Evolutionary conservation across 139 green algal genomes (phyloP).

Genomic region (Asterochloris erici): DNA sequence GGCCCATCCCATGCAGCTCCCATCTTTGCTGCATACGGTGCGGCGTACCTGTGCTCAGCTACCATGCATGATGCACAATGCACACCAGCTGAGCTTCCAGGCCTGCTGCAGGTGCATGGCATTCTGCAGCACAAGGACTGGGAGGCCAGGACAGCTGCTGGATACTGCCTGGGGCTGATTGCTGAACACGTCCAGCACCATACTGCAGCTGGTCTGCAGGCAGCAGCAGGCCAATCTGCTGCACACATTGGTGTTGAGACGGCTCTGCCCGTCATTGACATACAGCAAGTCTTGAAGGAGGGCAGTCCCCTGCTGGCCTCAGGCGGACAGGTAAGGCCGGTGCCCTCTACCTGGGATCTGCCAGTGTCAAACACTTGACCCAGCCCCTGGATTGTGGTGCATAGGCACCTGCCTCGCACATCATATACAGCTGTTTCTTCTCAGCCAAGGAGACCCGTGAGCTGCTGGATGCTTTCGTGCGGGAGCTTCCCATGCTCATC

Average conservation of each 20-base stretch:
- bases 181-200: slow-evolving; percentile 51
- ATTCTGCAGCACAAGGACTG: slow-evolving; percentile 69
- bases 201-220: neutral
- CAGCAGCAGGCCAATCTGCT: neutral
- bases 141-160: slow-evolving; percentile 78
- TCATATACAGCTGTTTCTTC: neutral
- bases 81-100: neutral
- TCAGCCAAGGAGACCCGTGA: neutral
- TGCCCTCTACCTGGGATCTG: neutral
- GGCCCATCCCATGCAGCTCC: slow-evolving; percentile 70
- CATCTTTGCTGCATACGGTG: slow-evolving; percentile 43
- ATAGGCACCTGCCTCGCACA: too few relatives aligned
- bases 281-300: slow-evolving; percentile 62
- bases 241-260: slow-evolving; percentile 8
- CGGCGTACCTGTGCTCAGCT: neutral
- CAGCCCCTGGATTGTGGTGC: neutral
- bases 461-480: neutral
- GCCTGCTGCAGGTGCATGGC: slow-evolving; percentile 47
- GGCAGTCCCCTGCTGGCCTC: slow-evolving; percentile 75
- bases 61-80: neutral
- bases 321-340: slow-evolving; percentile 59
- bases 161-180: slow-evolving; percentile 68
- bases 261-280: slow-evolving; percentile 52
- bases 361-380: neutral
- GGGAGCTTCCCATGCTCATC: neutral